Base-by-base conservation (phyloP, 2,329 filamentous ascomycete species). In the Phyllachora maydis region DNA sequence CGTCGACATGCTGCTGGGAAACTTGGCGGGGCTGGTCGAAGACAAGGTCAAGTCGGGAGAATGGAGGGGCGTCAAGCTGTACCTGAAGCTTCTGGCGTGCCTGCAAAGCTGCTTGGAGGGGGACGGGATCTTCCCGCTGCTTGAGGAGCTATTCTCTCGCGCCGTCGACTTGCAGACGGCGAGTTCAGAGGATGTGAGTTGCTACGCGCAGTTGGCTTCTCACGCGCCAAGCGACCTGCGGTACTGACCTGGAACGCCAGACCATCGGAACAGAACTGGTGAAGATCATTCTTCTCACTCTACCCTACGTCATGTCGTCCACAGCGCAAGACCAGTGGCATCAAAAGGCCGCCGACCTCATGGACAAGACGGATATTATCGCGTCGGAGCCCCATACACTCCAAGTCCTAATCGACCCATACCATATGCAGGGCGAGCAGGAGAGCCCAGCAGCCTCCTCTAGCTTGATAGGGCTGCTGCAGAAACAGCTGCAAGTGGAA, bases 281-380 rank as follows among this genome's bases (percentile, higher is more conserved):
- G 45, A 95, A 93, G 50, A 83, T 93, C 36, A 93, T 98, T 33
- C 66, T 95, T 21, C 66, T 93, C 23, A 92, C 85, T 0, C 76
- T 98, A 28, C 85, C 88, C 1, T 98, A 95, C 45, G 59, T 81
- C 26, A 71, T 92, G 60, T 22, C 20, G 12, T 66, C 72, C 7
- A 68, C 77, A 3, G 65, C 72, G 0, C 73, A 76, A 4, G 56
- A 60, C 4, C 66, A 69, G 23, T 71, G 75, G 39, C 67, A 73
- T 35, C 60, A 75, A 33, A 76, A 76, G 40, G 82, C 81, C 3
- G 59, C 63, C 2, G 70, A 77, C 22, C 56, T 95, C 25, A 69
- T 98, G 43, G 78, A 90, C 33, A 92, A 90, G 56, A 95, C 88
- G 2, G 83, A 88, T 26, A 81, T 95, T 33, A 90, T 95, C 36